phyloP scores from a whole-genome alignment of 1,284 basidiomycete genomes.

The Pseudozyma hubeiensis region DNA sequence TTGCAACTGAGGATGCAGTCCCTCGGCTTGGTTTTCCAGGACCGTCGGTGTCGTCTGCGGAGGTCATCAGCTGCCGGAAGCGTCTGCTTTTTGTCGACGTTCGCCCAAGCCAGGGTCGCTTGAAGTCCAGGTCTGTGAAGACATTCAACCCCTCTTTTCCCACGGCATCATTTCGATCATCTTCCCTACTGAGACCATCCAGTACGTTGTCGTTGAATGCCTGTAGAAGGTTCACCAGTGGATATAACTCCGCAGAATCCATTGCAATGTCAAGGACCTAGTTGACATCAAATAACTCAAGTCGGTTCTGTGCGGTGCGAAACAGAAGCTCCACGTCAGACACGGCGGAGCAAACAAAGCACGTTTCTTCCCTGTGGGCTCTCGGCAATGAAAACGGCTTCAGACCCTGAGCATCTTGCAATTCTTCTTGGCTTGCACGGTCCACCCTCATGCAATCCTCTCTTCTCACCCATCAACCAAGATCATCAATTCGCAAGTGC shows the following conservation, averaged over 20 bases:
- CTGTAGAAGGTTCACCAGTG: too few species aligned
- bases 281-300: too few species aligned
- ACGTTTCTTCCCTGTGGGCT: too few species aligned
- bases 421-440: background rate
- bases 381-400: background rate
- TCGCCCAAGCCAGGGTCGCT: conserved; percentile 18
- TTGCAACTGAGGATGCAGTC: conserved; percentile 40
- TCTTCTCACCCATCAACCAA: conserved; percentile 1
- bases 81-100: background rate
- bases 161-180: background rate
- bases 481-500: too few species aligned
- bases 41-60: conserved; percentile 30
- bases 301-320: too few species aligned
- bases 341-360: too few species aligned
- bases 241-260: too few species aligned
- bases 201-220: too few species aligned
- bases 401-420: background rate
- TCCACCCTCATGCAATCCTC: conserved; percentile 1
- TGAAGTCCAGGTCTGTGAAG: conserved; percentile 44
- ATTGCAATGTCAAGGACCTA: too few species aligned
- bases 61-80: conserved; percentile 27
- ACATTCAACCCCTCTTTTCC: conserved; percentile 13
- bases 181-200: background rate
- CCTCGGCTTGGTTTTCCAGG: conserved; percentile 17
- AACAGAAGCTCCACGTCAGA: conserved; percentile 2